A percentile compares a stretch with the other conserved stretches of the same genome.
Evolutionary conservation across 768 basidiomycete genomes (phyloP).

Genomic region (Hemileccinum impolitum): DNA sequence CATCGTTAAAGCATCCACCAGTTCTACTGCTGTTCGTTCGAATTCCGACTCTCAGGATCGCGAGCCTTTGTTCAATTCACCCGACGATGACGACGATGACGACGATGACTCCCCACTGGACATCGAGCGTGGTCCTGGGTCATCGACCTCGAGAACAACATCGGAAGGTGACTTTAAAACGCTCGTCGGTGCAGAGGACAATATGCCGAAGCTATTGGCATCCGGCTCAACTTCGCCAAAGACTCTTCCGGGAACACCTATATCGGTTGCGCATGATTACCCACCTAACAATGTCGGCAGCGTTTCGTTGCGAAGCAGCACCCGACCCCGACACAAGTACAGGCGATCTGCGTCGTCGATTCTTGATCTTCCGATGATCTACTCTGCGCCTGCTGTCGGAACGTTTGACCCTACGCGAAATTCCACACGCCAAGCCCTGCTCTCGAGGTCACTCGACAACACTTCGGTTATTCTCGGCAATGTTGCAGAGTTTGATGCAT

Average conservation of each 20-base stretch:
- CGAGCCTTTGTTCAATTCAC: constrained; percentile 63
- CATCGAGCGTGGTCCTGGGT: constrained; percentile 43
- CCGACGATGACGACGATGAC: constrained; percentile 59
- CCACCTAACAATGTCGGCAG: constrained; percentile 55
- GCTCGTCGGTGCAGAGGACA: constrained; percentile 15
- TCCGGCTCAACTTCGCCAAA: constrained; percentile 18
- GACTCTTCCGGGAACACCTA: constrained; percentile 3
- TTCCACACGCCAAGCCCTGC: constrained; percentile 1
- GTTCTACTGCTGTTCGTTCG: constrained; percentile 38
- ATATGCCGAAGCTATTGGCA: constrained; percentile 7
- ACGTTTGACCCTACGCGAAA: constrained; percentile 23
- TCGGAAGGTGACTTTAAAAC: constrained; percentile 25
- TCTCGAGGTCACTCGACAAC: constrained; percentile 1
- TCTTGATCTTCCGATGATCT: constrained; percentile 32
- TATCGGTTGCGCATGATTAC: constrained; percentile 36
- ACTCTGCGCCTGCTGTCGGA: constrained; percentile 35
- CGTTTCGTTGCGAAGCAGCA: constrained; percentile 21
- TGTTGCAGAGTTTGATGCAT: constrained; percentile 15
- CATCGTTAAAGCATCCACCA: constrained; percentile 73
- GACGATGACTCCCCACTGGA: constrained; percentile 37
- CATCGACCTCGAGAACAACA: constrained; percentile 35
- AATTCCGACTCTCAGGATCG: constrained; percentile 41
- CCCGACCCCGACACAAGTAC: constrained; percentile 27
- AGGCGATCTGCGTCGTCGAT: constrained; percentile 39
- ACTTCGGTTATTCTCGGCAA: not conserved